Evolutionary conservation across 306 rosid species (phyloP), one percentile per base, ranked within the genome.

Genomic region (Lotus japonicus): DNA sequence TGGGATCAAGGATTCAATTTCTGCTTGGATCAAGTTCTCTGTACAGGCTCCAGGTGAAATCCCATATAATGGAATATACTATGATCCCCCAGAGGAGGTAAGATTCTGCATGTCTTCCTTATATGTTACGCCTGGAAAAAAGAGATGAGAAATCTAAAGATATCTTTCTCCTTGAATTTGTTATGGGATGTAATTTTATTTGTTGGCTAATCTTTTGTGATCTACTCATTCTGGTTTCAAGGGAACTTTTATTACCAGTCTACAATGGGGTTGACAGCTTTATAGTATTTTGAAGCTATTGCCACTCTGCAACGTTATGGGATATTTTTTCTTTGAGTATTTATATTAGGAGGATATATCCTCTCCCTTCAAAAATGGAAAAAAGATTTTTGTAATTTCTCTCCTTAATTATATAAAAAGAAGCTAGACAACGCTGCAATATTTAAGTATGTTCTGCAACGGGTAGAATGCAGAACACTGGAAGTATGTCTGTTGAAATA

Each of bases 11-110:
- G 99, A 95, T 79, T 90, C 97, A 2, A 90, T 95, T 79, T 85
- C 99, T 66, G 99, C 99, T 68, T 95, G 99, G 99, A 95, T 88
- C 76, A 90, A 90, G 88, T 90, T 85, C 72, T 84, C 99, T 21
- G 86, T 95, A 68, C 99, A 95, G 86, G 89, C 95, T 79, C 96
- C 97, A 5, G 88, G 84, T 74, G 99, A 95, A 88, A 95, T 95
- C 62, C 96, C 97, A 33, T 95, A 85, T 49, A 75, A 87, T 12
- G 95, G 96, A 42, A 80, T 95, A 81, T 95, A 90, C 86, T 95
- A 95, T 71, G 99, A 95, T 75, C 99, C 99, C 44, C 97, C 97
- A 14, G 97, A 95, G 81, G 92, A 87, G 97, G 99, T 90, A 79
- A 43, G 77, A 58, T 73, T 76, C 57, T 73, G 9, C 31, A 64